Evolutionary conservation across 208 protist species (phyloP).

Genomic region (Trypanosoma cruzi): DNA sequence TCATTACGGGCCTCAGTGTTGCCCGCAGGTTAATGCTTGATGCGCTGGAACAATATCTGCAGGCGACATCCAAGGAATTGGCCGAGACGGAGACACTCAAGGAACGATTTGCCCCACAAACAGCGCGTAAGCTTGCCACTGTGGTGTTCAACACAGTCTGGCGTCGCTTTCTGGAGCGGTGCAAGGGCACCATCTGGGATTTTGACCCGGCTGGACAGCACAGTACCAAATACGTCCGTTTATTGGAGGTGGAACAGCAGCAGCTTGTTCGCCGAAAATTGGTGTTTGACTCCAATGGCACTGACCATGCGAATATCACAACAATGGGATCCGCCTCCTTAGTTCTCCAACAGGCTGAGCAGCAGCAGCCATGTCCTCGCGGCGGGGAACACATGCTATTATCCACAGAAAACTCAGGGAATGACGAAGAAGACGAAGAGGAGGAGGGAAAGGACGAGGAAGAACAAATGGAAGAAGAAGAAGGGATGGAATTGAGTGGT

Average conservation of each 20-base stretch:
- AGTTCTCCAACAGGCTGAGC: neutral
- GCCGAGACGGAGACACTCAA: conserved; percentile 1
- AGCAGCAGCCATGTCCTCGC: conserved; percentile 34
- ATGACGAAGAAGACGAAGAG: conserved; percentile 32
- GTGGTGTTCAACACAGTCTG: conserved; percentile 52
- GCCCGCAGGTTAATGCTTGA: conserved; percentile 36
- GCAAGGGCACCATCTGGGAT: conserved; percentile 81
- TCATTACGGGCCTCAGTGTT: conserved; percentile 51
- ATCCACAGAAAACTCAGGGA: conserved; percentile 32
- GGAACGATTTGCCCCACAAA: conserved; percentile 30
- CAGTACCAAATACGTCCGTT: conserved; percentile 52
- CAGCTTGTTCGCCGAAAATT: conserved; percentile 74
- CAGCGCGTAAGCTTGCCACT: conserved; percentile 36
- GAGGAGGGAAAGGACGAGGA: conserved; percentile 37
- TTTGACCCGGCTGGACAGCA: conserved; percentile 43
- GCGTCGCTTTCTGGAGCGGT: conserved; percentile 51
- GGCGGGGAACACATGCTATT: conserved; percentile 65
- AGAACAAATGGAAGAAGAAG: conserved; percentile 32
- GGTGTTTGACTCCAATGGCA: conserved; percentile 61
- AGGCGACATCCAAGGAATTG: neutral
- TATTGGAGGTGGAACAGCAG: conserved; percentile 70
- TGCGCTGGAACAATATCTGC: conserved; percentile 25
- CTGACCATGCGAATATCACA: conserved; percentile 61
- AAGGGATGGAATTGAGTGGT: conserved; percentile 29
- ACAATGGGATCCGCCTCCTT: neutral